Evolutionary conservation across 2,329 filamentous ascomycete genomes (phyloP), one percentile per base, ranked within the genome.

Genomic region (Arthrobotrys conoides): DNA sequence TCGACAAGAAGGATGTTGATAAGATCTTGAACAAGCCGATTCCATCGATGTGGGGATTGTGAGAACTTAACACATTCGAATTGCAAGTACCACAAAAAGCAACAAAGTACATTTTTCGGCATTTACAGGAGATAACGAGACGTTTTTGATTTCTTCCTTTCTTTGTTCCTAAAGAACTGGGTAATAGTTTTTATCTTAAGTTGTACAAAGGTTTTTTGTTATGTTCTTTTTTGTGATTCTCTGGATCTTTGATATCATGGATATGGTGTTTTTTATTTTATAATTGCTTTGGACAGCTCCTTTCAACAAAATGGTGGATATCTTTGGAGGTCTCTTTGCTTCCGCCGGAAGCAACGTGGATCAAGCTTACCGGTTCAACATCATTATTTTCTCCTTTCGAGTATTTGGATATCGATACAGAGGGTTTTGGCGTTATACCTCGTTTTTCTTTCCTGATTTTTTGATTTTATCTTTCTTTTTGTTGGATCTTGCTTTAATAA

Each of bases 1-100:
- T 99, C 24, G 91, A 94, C 80, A 91, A 97, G 85, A 90, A 90
- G 69, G 94, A 98, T 82, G 97, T 98, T 82, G 92, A 97, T 27
- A 71, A 67, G 38, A 78, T 78, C 41, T 46, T 78, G 63, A 78
- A 78, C 68, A 78, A 78, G 75, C 75, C 75, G 27, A 63, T 78
- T 69, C 75, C 75, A 49, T 78, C 75, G 16, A 72, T 78, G 75
- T 78, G 75, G 75, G 75, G 75, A 30, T 55, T 78, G 63, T 78
- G 48, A 71, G 64, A 57, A 53, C 44, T 65, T 48, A 1, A 20
- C 22, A 46, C 51, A 41, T 59, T 33, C 38, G 18, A 22, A 44
- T 55, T 44, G 3, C 57, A 59, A 63, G 18, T 61, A 65, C 27
- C 46, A 72, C 59, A 46, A 72, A 71, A 64, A 55, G 38, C 36